A percentile compares a stretch with the other conserved stretches of the same genome.
These are phyloP conservation scores for Nelumbo lutea DNA, from an alignment of 164 flowering plant species.

Conservation along the genomic window DNA sequence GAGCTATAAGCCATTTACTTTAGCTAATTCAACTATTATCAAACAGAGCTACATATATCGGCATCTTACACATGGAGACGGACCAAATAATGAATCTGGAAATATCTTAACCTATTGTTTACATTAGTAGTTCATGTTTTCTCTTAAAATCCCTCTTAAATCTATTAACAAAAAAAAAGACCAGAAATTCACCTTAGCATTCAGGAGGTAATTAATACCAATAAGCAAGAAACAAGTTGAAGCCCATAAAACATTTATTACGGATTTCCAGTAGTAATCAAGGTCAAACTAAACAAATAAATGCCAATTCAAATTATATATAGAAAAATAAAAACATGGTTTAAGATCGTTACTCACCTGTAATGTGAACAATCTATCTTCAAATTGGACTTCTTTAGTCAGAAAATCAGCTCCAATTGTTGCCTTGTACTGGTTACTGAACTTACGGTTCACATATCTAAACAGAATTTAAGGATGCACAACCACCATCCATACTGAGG, in stretches of 20 bases:
- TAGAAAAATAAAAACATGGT: not conserved
- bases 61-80: too few species aligned
- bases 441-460: slow-evolving; percentile 27
- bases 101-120: too few species aligned
- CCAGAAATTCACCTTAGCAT: not conserved
- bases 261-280: not conserved
- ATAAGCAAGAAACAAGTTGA: not conserved
- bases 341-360: slow-evolving; percentile 15
- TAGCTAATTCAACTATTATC: too few species aligned
- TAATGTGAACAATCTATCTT: slow-evolving; percentile 34
- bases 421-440: slow-evolving; percentile 29
- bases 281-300: not conserved
- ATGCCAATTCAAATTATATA: not conserved
- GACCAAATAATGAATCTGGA: too few species aligned
- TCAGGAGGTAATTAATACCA: not conserved
- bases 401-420: slow-evolving; percentile 71
- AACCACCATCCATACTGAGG: not conserved
- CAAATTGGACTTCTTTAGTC: slow-evolving; percentile 55
- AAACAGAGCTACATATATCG: too few species aligned
- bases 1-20: too few species aligned
- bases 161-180: not conserved
- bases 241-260: not conserved
- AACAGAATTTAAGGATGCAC: not conserved
- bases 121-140: too few species aligned
- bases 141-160: not conserved